Base-by-base conservation (phyloP, 2,329 filamentous ascomycete genomes). In the Nigrospora osmanthi region DNA sequence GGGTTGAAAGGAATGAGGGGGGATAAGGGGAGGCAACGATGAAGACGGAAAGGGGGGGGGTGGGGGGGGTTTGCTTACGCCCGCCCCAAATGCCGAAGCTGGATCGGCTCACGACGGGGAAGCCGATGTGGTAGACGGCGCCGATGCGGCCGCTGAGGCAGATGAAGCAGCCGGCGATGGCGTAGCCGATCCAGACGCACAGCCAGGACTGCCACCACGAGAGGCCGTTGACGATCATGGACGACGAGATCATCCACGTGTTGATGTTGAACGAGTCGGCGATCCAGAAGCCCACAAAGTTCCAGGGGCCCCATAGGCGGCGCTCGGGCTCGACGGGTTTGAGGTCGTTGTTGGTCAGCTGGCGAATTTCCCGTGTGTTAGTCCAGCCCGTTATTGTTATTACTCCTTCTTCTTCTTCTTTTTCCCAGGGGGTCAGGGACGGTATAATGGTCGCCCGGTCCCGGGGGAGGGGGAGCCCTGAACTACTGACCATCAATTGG, bases 121-220 rank as follows among this genome's bases (percentile, higher is more conserved):
- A 95, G 1, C 87, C 85, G 52, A 95, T 87, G 61, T 95, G 89
- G 62, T 95, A 95, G 16, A 78, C 80, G 10, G 89, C 87, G 47
- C 89, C 90, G 41, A 95, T 90, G 40, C 88, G 81, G 52, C 87
- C 89, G 6, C 87, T 94, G 51, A 83, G 50, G 57, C 81, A 85
- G 51, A 94, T 76, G 65, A 95, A 94, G 59, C 68, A 69, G 31
- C 75, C 87, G 0, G 89, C 80, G 51, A 95, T 82, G 35, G 80
- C 72, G 60, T 95, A 95, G 44, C 90, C 89, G 28, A 90, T 68
- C 83, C 89, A 91, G 37, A 95, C 87, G 58, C 86, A 89, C n/a
- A 89, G 68, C 83, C 85, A 89, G 3, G 87, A 84, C 67, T 95
- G 88, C 89, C 89, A 95, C 89, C 89, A 95, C 9, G 87, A 87